Evolutionary conservation across 2,329 filamentous ascomycete species (phyloP).

Genomic region (Aspergillus glaucus): DNA sequence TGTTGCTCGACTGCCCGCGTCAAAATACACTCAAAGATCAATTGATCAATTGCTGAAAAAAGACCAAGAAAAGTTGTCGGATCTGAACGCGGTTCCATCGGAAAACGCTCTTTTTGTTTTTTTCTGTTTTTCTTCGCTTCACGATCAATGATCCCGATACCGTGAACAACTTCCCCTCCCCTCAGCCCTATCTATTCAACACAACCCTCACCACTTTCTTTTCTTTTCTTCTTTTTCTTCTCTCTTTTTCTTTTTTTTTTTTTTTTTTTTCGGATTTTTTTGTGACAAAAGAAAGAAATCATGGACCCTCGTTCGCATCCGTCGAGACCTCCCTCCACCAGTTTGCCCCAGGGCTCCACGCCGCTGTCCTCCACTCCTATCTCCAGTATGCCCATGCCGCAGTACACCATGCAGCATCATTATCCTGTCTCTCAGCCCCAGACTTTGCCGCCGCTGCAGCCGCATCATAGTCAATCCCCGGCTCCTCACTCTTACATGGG

Average conservation of each 20-base stretch:
- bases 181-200: conserved; percentile 10
- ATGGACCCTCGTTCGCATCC: conserved; percentile 41
- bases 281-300: too few relatives aligned
- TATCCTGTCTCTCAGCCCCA: conserved; percentile 39
- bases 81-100: conserved; percentile 2
- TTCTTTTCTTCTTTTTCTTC: conserved; percentile 11
- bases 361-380: conserved; percentile 39
- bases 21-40: conserved; percentile 5
- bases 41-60: conserved; percentile 10
- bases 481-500: conserved; percentile 36
- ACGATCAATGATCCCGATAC: conserved; percentile 31
- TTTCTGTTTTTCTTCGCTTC: conserved; percentile 4
- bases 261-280: too few relatives aligned
- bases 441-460: conserved; percentile 42
- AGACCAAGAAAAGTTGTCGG: conserved; percentile 8
- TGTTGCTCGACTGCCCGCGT: conserved; percentile 1
- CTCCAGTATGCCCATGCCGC: conserved; percentile 42
- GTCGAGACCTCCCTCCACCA: conserved; percentile 40
- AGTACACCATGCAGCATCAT: conserved; percentile 43
- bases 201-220: conserved; percentile 10
- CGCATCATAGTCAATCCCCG: conserved; percentile 40
- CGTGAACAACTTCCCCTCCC: conserved; percentile 14
- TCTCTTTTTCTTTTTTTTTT: background rate
- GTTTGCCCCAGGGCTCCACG: conserved; percentile 39
- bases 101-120: conserved; percentile 10